Conservation (phyloP, 805 yeast genomes). For the Zygoascus tannicola region DNA sequence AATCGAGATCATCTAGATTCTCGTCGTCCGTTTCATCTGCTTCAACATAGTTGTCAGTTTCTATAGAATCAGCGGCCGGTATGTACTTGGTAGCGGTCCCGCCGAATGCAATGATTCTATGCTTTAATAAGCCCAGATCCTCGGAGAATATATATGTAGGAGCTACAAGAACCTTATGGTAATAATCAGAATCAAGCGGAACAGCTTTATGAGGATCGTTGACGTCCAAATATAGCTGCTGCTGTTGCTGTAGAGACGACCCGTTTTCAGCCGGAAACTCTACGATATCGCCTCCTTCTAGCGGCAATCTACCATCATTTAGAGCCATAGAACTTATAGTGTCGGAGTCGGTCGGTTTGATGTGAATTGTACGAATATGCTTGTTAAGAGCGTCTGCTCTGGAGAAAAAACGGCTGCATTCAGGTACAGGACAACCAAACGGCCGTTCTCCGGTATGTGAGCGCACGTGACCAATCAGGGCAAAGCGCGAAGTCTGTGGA, state of each 20-base stretch:
- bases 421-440: slow-evolving; percentile 55
- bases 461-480: slow-evolving; percentile 53
- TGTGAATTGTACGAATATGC: slow-evolving; percentile 56
- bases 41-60: slow-evolving; percentile 12
- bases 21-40: slow-evolving; percentile 11
- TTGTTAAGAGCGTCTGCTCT: slow-evolving; percentile 54
- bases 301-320: slow-evolving; percentile 18
- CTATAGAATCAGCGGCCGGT: slow-evolving; percentile 5
- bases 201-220: neutral
- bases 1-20: slow-evolving; percentile 8
- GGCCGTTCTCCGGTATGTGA: slow-evolving; percentile 63
- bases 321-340: slow-evolving; percentile 18
- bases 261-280: too few species aligned
- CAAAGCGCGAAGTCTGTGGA: slow-evolving; percentile 45
- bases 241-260: neutral
- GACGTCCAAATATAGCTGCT: neutral
- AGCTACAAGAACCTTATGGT: neutral
- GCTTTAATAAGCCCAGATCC: neutral
- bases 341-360: neutral
- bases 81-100: neutral
- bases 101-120: neutral
- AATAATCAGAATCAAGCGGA: neutral
- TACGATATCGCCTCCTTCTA: slow-evolving; percentile 4
- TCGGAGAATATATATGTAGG: neutral
- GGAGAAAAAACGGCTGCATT: slow-evolving; percentile 51